Conservation (phyloP, 192 early-diverging fungal genomes). For the Rhizoclosmatium sp. region DNA sequence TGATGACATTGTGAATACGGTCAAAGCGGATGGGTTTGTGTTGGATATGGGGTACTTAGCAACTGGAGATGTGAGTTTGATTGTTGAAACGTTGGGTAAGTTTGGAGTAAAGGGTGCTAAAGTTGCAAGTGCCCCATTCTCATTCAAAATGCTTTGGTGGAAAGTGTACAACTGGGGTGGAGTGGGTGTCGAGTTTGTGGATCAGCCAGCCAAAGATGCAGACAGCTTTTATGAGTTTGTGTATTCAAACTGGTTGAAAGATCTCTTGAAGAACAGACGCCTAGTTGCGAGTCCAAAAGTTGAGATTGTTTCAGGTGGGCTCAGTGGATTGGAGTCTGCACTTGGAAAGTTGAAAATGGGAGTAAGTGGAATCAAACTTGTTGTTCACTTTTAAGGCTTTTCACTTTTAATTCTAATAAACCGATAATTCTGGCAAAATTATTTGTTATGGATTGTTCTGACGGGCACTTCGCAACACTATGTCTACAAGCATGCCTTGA, state of each 20-base stretch:
- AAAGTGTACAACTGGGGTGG: slow-evolving; percentile 20
- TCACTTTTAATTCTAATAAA: too few species aligned
- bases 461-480: too few species aligned
- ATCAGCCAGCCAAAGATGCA: not conserved
- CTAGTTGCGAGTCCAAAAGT: slow-evolving; percentile 7
- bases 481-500: too few species aligned
- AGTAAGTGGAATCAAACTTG: slow-evolving; percentile 27
- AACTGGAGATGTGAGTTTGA: slow-evolving; percentile 1
- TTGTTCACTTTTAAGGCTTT: slow-evolving; percentile 19
- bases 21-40: slow-evolving; percentile 16
- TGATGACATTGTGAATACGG: slow-evolving; percentile 7
- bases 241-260: slow-evolving; percentile 1
- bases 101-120: slow-evolving; percentile 7
- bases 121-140: slow-evolving; percentile 27
- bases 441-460: too few species aligned
- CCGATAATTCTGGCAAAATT: too few species aligned
- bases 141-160: slow-evolving; percentile 27
- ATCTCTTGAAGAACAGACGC: not conserved
- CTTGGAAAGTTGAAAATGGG: slow-evolving; percentile 16
- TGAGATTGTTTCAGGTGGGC: slow-evolving; percentile 7
- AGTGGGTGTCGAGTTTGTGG: slow-evolving; percentile 22
- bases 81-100: not conserved
- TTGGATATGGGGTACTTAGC: slow-evolving; percentile 23
- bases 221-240: not conserved
- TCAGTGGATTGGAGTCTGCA: not conserved